Evolutionary conservation across 768 basidiomycete genomes (phyloP).

Genomic region (Melanogaster broomeanus): DNA sequence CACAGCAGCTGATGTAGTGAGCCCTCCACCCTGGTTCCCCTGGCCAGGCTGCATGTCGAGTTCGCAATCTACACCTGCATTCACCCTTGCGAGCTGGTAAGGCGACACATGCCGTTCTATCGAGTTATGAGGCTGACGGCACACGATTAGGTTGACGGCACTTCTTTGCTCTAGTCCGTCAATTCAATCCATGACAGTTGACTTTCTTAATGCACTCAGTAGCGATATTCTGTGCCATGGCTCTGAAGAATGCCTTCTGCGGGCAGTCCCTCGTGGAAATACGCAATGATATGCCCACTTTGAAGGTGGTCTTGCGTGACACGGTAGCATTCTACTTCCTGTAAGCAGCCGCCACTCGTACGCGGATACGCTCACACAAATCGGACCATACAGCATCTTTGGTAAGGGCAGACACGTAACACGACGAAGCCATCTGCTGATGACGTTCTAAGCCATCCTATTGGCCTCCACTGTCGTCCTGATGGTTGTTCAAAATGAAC

Average conservation of each 20-base stretch:
- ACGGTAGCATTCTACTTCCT: conserved; percentile 15
- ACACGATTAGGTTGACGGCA: conserved; percentile 13
- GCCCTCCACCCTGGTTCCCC: conserved; percentile 16
- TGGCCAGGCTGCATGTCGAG: conserved; percentile 16
- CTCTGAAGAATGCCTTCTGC: conserved; percentile 7
- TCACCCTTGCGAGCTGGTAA: conserved; percentile 25
- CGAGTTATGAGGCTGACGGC: not conserved
- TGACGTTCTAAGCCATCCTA: conserved; percentile 8
- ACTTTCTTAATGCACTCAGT: not conserved
- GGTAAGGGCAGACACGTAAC: conserved; percentile 1
- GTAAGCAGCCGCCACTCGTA: conserved; percentile 7
- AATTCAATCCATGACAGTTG: not conserved
- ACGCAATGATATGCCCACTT: not conserved
- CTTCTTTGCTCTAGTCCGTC: conserved; percentile 20
- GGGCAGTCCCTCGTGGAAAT: not conserved
- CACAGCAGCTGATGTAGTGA: conserved; percentile 8
- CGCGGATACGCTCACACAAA: not conserved
- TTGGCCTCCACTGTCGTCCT: conserved; percentile 17
- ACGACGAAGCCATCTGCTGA: not conserved
- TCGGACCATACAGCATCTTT: conserved; percentile 13
- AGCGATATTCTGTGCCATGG: conserved; percentile 20
- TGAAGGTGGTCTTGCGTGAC: conserved; percentile 10
- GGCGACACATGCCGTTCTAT: not conserved
- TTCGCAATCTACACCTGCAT: conserved; percentile 9
- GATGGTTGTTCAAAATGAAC: conserved; percentile 9